Percentiles rank a stretch among this genome's conserved stretches.
phyloP scores from a whole-genome alignment of 306 rosid species.

The Acacia melanoxylon region DNA sequence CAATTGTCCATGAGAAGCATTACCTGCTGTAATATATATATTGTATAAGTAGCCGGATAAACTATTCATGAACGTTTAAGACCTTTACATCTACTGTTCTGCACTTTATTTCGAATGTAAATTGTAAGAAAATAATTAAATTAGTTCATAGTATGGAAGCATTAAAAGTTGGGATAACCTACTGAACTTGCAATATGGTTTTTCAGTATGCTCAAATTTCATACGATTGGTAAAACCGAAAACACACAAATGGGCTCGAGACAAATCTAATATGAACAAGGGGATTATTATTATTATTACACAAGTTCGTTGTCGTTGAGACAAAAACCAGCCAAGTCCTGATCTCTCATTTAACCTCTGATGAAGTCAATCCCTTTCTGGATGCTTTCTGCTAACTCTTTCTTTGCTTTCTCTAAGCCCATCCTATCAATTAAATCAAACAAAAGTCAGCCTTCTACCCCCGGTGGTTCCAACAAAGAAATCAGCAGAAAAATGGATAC shows the following conservation, averaged over 20 bases:
- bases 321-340: conserved; percentile 12
- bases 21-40: not conserved
- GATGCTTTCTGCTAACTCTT: conserved; percentile 61
- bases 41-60: not conserved
- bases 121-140: not conserved
- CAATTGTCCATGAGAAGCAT: not conserved
- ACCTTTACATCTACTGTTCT: not conserved
- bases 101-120: not conserved
- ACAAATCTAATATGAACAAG: conserved; percentile 32
- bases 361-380: conserved; percentile 70
- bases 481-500: not conserved
- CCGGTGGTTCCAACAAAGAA: conserved; percentile 21
- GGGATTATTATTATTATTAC: conserved; percentile 5
- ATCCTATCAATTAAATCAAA: conserved; percentile 36
- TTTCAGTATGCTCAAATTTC: conserved; percentile 14
- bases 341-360: conserved; percentile 35
- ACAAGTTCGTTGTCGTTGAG: conserved; percentile 15
- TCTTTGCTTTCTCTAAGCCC: conserved; percentile 74
- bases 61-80: not conserved
- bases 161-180: not conserved
- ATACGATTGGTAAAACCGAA: conserved; percentile 13
- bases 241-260: conserved; percentile 18
- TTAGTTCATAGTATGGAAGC: not conserved
- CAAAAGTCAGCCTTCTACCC: conserved; percentile 18
- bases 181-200: not conserved